Base-by-base conservation (phyloP, 208 protist species). In the Acanthamoeba healyi region DNA sequence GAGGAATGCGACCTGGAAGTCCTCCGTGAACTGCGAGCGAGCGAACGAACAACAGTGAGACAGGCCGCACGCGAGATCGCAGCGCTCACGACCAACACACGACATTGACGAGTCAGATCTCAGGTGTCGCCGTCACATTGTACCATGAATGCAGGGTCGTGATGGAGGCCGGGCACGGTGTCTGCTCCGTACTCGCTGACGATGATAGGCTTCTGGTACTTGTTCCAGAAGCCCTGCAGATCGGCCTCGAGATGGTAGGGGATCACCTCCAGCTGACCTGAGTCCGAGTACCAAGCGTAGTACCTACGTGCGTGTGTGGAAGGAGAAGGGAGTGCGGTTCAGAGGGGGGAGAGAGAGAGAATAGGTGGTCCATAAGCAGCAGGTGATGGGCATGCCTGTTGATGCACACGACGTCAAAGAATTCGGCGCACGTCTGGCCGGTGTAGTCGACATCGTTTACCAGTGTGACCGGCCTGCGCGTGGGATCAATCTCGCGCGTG, bases 331-430 rank as follows among this genome's bases (percentile, higher is more conserved):
- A n/a, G n/a, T n/a, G n/a, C n/a, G n/a, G n/a, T n/a, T n/a, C n/a
- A n/a, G n/a, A n/a, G n/a, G n/a, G n/a, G n/a, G n/a, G n/a, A n/a
- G n/a, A 74, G 36, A 40, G 65, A 3, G 65, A 38, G n/a, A 14
- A 29, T 74, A 3, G 36, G 26, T n/a, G n/a, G 65, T 15, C 54
- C 10, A 24, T 49, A 12, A 2, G 54, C 54, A 22, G 29, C 15
- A 38, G 65, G n/a, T 29, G n/a, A n/a, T n/a, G n/a, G n/a, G 36
- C 32, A 6, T 19, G 22, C 70, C 70, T 81, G 70, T 81, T 81
- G 70, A 81, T 81, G 70, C 70, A 81, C 19, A 81, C 70, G 24
- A 81, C 70, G 26, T 81, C 70, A 49, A 81, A 81, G 26, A 81
- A 81, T 38, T 81, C 70, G 34, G 70, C 70, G 70, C 70, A 81